These are phyloP conservation scores for Digitaria exilis DNA, from an alignment of 202 grass and related monocot genomes.

Conservation along the genomic window DNA sequence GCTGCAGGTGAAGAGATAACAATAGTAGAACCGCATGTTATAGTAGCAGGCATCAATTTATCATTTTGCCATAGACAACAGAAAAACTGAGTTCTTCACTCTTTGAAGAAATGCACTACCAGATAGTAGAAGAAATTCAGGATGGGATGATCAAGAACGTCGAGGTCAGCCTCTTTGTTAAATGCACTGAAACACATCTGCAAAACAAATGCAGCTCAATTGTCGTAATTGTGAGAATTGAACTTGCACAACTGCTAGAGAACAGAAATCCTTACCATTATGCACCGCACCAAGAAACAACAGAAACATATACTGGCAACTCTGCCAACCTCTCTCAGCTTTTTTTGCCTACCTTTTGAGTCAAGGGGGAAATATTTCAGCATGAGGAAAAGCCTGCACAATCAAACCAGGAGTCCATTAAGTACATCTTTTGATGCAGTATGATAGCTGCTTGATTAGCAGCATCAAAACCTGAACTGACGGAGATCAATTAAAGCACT, in stretches of 20 bases:
- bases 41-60: background rate
- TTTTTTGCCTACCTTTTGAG: slow-evolving; percentile 88
- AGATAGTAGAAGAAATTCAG: slow-evolving; percentile 87
- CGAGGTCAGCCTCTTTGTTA: slow-evolving; percentile 73
- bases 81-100: background rate
- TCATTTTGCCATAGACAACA: slow-evolving; percentile 6
- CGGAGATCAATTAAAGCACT: background rate
- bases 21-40: background rate
- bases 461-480: background rate
- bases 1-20: slow-evolving; percentile 41
- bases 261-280: slow-evolving; percentile 57
- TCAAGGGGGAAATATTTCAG: slow-evolving; percentile 91
- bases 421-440: slow-evolving; percentile 1
- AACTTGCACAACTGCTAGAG: background rate
- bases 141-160: slow-evolving; percentile 85
- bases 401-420: slow-evolving; percentile 4
- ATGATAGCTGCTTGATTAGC: background rate
- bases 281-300: slow-evolving; percentile 52
- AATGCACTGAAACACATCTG: slow-evolving; percentile 89
- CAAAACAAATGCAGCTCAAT: slow-evolving; percentile 12
- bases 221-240: background rate
- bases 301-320: slow-evolving; percentile 61
- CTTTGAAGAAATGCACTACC: slow-evolving; percentile 43
- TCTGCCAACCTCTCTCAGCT: slow-evolving; percentile 82
- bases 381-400: slow-evolving; percentile 78